phyloP scores from a whole-genome alignment of 2,329 filamentous ascomycete genomes.

The Alternaria conjuncta region DNA sequence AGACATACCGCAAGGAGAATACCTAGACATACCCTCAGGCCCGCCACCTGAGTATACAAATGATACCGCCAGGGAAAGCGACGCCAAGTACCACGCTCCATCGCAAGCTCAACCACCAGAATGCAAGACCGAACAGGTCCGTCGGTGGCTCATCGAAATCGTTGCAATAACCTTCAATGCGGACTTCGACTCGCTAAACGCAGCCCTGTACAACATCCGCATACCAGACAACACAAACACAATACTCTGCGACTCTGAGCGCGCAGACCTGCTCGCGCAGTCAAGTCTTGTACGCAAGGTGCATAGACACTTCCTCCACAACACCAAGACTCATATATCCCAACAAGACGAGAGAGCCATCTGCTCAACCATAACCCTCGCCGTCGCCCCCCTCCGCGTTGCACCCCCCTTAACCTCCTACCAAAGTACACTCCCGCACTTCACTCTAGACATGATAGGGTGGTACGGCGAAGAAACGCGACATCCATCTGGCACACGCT shows the following conservation, averaged over 20 bases:
- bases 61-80: no score
- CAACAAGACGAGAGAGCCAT: not conserved
- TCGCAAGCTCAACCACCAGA: not conserved
- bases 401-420: no score
- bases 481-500: not conserved
- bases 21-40: not conserved
- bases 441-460: slow-evolving; percentile 1
- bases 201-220: not conserved
- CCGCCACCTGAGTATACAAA: not conserved
- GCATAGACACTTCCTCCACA: not conserved
- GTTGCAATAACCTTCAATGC: not conserved
- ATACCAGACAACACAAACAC: not conserved
- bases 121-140: not conserved
- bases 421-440: not conserved
- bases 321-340: not conserved
- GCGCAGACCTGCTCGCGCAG: not conserved
- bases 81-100: not conserved
- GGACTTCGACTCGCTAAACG: not conserved
- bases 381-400: not conserved
- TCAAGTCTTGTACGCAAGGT: not conserved
- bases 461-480: slow-evolving; percentile 1
- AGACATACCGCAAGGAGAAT: not conserved
- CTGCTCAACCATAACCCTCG: not conserved
- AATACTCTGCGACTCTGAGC: not conserved
- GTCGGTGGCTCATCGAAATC: not conserved